Base-by-base conservation (phyloP, 441 rosid genomes). In the Mallotus japonicus region DNA sequence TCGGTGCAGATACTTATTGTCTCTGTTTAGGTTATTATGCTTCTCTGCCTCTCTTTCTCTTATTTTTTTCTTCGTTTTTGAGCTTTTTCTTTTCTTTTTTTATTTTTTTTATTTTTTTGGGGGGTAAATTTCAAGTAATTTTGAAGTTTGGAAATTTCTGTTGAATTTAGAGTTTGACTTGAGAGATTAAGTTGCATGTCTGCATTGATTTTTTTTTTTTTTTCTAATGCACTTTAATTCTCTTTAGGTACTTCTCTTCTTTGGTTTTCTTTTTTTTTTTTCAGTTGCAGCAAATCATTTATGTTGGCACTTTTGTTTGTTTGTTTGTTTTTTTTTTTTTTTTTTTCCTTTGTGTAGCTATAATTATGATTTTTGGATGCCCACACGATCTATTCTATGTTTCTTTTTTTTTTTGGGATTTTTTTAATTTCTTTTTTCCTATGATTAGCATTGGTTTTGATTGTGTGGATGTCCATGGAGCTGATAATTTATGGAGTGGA, bases 31-130 rank as follows among this genome's bases (percentile, higher is more conserved):
- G n/a, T 24, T 34, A 20, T 66, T 24, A 28, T 49, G 10, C 46
- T 53, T 22, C 19, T 17, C 13, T 40, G 37, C 59, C 56, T 77
- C 74, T 69, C 37, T 69, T 34, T 79, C 20, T 59, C 42, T 19
- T 67, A 74, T 57, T 37, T 78, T 49, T 46, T 9, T 8, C 16
- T 11, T 47, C 10, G n/a, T 57, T 22, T 24, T 16, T 3, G 4
- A n/a, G 44, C 8, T 3, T 58, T 49, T 61, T 24, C 28, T 24
- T 24, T 24, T 24, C 2, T 24, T n/a, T n/a, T n/a, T n/a, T n/a
- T n/a, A n/a, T n/a, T n/a, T n/a, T n/a, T n/a, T n/a, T n/a, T n/a
- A n/a, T n/a, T n/a, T n/a, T n/a, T n/a, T n/a, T n/a, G n/a, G n/a
- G n/a, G n/a, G 5, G 8, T 19, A 58, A 58, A 11, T 58, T 58